phyloP scores from a whole-genome alignment of 805 yeast species.

The Cyberlindnera petersonii region DNA sequence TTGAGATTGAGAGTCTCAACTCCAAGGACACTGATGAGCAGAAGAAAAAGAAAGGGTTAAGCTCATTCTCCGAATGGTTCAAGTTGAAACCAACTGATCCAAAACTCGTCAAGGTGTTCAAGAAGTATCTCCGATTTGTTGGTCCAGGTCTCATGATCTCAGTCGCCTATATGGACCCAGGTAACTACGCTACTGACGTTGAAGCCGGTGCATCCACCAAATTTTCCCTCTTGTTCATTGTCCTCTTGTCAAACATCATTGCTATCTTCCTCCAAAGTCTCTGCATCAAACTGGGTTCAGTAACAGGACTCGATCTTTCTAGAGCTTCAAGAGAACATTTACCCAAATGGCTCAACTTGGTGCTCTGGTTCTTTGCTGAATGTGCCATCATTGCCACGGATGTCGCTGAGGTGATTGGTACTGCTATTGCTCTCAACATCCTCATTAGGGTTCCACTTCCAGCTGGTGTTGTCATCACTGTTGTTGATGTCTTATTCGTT shows the following conservation, averaged over 20 bases:
- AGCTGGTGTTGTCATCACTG: conserved; percentile 74
- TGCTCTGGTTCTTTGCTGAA: conserved; percentile 76
- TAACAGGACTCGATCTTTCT: conserved; percentile 85
- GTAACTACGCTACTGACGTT: conserved; percentile 87
- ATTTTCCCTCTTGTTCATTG: conserved; percentile 67
- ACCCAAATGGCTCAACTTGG: conserved; percentile 60
- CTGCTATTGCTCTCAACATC: conserved; percentile 82
- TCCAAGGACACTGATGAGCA: not conserved
- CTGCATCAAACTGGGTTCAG: conserved; percentile 82
- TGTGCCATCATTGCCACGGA: conserved; percentile 89
- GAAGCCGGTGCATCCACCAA: conserved; percentile 80
- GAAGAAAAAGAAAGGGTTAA: conserved; percentile 4
- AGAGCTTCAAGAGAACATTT: conserved; percentile 74
- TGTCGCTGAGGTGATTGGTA: conserved; percentile 91
- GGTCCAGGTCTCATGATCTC: conserved; percentile 89
- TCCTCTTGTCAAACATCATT: conserved; percentile 73
- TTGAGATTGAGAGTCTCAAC: conserved; percentile 6
- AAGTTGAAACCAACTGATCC: conserved; percentile 19
- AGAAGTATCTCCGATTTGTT: conserved; percentile 61
- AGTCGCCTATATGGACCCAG: conserved; percentile 93
- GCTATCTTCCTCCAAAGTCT: conserved; percentile 81
- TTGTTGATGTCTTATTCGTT: conserved; percentile 75
- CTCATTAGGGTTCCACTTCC: conserved; percentile 70
- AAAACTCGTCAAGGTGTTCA: conserved; percentile 26
- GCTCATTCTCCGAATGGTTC: conserved; percentile 9